A percentile compares a stretch with the other conserved stretches of the same genome.
These are phyloP conservation scores for Magnaporthales sp. DNA, from an alignment of 2,329 filamentous ascomycete genomes.

Conservation along the genomic window DNA sequence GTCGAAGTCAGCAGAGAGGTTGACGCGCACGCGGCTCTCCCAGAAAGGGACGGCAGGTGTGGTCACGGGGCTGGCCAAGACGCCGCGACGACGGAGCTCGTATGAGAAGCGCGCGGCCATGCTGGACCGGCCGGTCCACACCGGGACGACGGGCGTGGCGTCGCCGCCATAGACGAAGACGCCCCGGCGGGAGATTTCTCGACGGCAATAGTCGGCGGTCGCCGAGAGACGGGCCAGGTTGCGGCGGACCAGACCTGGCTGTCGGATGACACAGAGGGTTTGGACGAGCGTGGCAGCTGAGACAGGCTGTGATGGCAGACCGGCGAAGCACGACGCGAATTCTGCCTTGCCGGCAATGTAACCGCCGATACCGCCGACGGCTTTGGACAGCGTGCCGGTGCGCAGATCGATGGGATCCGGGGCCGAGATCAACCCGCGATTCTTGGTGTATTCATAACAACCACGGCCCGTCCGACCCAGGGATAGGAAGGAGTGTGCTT, in stretches of 20 bases:
- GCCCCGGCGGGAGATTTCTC: slow-evolving; percentile 8
- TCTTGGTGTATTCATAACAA: slow-evolving; percentile 12
- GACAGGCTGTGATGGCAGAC: slow-evolving; percentile 2
- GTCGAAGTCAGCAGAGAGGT: slow-evolving; percentile 10
- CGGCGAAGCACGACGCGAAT: slow-evolving; percentile 6
- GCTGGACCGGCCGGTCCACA: slow-evolving; percentile 9
- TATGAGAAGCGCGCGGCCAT: slow-evolving; percentile 8
- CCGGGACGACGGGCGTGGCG: slow-evolving; percentile 6
- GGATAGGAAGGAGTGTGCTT: slow-evolving; percentile 11
- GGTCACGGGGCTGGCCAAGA: slow-evolving; percentile 8
- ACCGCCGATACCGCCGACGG: slow-evolving; percentile 11
- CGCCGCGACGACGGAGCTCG: slow-evolving; percentile 6
- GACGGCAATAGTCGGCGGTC: slow-evolving; percentile 7
- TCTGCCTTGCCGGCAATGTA: slow-evolving; percentile 6
- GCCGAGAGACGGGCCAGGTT: slow-evolving; percentile 6
- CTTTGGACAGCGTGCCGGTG: slow-evolving; percentile 10
- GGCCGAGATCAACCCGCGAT: slow-evolving; percentile 1
- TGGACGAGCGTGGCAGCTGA: slow-evolving; percentile 9
- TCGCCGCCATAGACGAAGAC: slow-evolving; percentile 9
- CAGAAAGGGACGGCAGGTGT: slow-evolving; percentile 6
- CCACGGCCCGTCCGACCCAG: slow-evolving; percentile 10
- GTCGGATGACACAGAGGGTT: slow-evolving; percentile 9
- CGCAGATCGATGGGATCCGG: slow-evolving; percentile 11
- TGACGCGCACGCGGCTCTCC: slow-evolving; percentile 12
- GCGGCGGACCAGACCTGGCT: slow-evolving; percentile 6